Conservation (phyloP, 305 asterid genomes). For the Fraxinus platypoda region DNA sequence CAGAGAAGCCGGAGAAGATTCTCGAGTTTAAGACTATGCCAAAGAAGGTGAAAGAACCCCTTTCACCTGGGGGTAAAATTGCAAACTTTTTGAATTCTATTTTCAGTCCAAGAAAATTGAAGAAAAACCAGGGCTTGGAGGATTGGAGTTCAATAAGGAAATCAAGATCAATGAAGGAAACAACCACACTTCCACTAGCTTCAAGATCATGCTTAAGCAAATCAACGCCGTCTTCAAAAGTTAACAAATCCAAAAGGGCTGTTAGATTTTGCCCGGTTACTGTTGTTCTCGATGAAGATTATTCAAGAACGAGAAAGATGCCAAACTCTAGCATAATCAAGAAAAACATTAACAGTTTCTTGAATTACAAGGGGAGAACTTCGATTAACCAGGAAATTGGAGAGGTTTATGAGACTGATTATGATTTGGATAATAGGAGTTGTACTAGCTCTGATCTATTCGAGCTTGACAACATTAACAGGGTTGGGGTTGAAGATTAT, state of each 20-base stretch:
- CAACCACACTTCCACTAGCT: slow-evolving; percentile 37
- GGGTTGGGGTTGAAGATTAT: slow-evolving; percentile 41
- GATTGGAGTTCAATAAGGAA: slow-evolving; percentile 59
- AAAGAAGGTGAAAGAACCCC: slow-evolving; percentile 74
- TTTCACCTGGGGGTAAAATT: slow-evolving; percentile 76
- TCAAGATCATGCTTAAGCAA: slow-evolving; percentile 55
- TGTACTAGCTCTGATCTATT: slow-evolving; percentile 88
- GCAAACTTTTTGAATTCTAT: slow-evolving; percentile 67
- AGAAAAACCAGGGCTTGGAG: slow-evolving; percentile 41
- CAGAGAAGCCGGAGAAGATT: slow-evolving; percentile 19
- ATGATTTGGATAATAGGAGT: slow-evolving; percentile 42
- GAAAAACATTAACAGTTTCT: slow-evolving; percentile 48
- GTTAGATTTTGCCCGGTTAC: slow-evolving; percentile 75
- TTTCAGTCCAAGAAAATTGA: slow-evolving; percentile 61
- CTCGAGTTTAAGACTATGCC: slow-evolving; percentile 21
- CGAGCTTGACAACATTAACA: slow-evolving; percentile 69
- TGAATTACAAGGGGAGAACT: slow-evolving; percentile 32
- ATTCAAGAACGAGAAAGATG: slow-evolving; percentile 24
- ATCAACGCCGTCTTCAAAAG: slow-evolving; percentile 37
- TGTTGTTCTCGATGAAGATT: slow-evolving; percentile 50
- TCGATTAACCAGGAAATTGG: slow-evolving; percentile 33
- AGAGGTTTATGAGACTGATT: slow-evolving; percentile 31
- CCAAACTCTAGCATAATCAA: slow-evolving; percentile 41
- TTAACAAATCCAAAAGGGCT: slow-evolving; percentile 60
- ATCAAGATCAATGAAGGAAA: slow-evolving; percentile 66